These are phyloP conservation scores for Leishmania tropica DNA, from an alignment of 208 protist species.

Conservation along the genomic window DNA sequence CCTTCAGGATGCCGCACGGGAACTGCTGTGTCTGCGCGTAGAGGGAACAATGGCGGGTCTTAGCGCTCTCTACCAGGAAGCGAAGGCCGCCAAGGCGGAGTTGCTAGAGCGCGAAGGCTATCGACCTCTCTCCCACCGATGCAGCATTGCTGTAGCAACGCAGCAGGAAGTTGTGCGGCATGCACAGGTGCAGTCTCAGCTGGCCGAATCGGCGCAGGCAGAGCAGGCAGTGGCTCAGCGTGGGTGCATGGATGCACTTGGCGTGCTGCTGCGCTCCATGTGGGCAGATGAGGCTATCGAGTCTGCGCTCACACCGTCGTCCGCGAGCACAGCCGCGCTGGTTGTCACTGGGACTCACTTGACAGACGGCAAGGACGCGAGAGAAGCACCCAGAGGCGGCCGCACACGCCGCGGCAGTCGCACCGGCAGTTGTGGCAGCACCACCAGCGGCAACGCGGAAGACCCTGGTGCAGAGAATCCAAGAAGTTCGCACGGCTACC, in stretches of 20 bases:
- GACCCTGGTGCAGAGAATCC: background rate
- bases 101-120: slow-evolving; percentile 38
- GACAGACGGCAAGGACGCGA: background rate
- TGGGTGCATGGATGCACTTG: slow-evolving; percentile 29
- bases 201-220: slow-evolving; percentile 27
- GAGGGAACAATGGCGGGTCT: slow-evolving; percentile 40
- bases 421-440: background rate
- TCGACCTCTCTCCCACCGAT: slow-evolving; percentile 6
- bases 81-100: slow-evolving; percentile 34
- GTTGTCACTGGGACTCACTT: background rate
- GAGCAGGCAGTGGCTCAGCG: slow-evolving; percentile 30
- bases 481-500: background rate
- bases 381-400: background rate
- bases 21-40: slow-evolving; percentile 44
- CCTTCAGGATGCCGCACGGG: slow-evolving; percentile 28
- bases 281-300: slow-evolving; percentile 41
- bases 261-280: slow-evolving; percentile 37
- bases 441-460: background rate
- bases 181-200: slow-evolving; percentile 27
- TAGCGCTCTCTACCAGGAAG: slow-evolving; percentile 34
- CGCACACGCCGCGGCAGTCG: background rate
- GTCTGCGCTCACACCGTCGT: background rate
- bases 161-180: slow-evolving; percentile 27
- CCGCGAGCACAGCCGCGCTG: slow-evolving; percentile 1
- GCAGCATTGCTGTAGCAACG: slow-evolving; percentile 2